These are phyloP conservation scores for Blastobotrys proliferans DNA, from an alignment of 1,139 yeast genomes.

Conservation along the genomic window DNA sequence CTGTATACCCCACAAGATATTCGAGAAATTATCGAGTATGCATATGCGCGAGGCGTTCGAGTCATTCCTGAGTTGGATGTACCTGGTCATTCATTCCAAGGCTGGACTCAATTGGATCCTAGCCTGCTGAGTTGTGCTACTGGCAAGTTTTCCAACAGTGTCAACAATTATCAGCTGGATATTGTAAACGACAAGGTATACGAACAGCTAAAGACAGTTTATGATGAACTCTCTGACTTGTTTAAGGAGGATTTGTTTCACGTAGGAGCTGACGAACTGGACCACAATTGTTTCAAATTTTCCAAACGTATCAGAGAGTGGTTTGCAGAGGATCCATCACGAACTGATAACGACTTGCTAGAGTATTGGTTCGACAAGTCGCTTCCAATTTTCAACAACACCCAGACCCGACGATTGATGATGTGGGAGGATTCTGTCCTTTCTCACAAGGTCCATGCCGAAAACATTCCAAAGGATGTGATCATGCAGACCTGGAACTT, in stretches of 20 bases:
- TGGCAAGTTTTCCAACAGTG: constrained; percentile 25
- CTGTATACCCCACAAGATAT: constrained; percentile 37
- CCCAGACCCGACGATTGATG: constrained; percentile 30
- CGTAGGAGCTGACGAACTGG: constrained; percentile 45
- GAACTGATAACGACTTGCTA: constrained; percentile 35
- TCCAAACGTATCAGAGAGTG: constrained; percentile 31
- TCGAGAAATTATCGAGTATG: constrained; percentile 36
- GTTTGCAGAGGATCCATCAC: constrained; percentile 29
- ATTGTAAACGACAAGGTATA: constrained; percentile 17
- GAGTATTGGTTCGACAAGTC: constrained; percentile 40
- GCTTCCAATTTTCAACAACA: constrained; percentile 35
- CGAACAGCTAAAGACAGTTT: constrained; percentile 16
- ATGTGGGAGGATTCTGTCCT: constrained; percentile 48
- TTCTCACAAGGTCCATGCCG: constrained; percentile 19
- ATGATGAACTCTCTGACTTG: constrained; percentile 32
- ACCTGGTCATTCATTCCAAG: constrained; percentile 47
- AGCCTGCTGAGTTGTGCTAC: constrained; percentile 39
- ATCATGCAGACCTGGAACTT: constrained; percentile 44
- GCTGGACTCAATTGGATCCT: constrained; percentile 40
- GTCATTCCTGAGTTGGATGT: constrained; percentile 46
- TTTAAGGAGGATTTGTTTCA: constrained; percentile 43
- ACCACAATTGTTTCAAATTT: constrained; percentile 36
- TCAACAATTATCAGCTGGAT: constrained; percentile 19
- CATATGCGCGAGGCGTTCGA: constrained; percentile 40
- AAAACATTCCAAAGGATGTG: constrained; percentile 31